A percentile compares a stretch with the other conserved stretches of the same genome.
Conservation (phyloP, 495 filamentous ascomycete genomes). For the Thozetella sp. region DNA sequence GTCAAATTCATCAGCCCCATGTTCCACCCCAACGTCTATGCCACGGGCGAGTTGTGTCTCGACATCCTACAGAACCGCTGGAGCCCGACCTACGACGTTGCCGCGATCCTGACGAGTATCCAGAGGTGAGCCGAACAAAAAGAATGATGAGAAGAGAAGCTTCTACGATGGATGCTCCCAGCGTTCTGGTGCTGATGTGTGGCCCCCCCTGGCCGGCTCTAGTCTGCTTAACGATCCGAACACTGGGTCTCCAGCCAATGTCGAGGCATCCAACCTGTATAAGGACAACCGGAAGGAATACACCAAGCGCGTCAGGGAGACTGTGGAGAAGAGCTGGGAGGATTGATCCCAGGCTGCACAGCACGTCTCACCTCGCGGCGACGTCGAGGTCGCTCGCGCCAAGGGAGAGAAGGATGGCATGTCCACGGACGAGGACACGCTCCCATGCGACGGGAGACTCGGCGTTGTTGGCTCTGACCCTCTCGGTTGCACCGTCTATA, state of each 20-base stretch:
- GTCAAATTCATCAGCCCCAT: conserved; percentile 99
- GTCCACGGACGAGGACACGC: not conserved
- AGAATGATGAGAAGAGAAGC: not conserved
- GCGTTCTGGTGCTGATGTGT: too few relatives aligned
- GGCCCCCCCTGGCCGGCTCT: conserved; percentile 3
- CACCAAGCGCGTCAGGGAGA: conserved; percentile 90
- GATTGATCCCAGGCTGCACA: conserved; percentile 50
- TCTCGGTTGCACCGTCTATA: not conserved
- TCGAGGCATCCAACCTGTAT: conserved; percentile 97
- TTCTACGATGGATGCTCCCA: too few relatives aligned
- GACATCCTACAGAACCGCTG: conserved; percentile 98
- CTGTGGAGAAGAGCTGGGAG: conserved; percentile 99
- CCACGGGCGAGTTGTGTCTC: conserved; percentile 92
- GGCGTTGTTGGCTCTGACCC: not conserved
- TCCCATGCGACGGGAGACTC: not conserved
- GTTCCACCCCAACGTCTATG: conserved; percentile 99
- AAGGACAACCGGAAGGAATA: conserved; percentile 98
- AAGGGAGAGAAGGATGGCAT: not conserved
- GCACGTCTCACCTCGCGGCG: not conserved
- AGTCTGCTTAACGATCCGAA: conserved; percentile 99
- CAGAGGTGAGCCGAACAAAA: conserved; percentile 68
- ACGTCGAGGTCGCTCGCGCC: not conserved
- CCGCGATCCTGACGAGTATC: conserved; percentile 94
- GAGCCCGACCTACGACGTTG: conserved; percentile 99
- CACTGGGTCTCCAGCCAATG: conserved; percentile 95